Base-by-base conservation (phyloP, 2,329 filamentous ascomycete species). In the Albifimbria verrucaria region DNA sequence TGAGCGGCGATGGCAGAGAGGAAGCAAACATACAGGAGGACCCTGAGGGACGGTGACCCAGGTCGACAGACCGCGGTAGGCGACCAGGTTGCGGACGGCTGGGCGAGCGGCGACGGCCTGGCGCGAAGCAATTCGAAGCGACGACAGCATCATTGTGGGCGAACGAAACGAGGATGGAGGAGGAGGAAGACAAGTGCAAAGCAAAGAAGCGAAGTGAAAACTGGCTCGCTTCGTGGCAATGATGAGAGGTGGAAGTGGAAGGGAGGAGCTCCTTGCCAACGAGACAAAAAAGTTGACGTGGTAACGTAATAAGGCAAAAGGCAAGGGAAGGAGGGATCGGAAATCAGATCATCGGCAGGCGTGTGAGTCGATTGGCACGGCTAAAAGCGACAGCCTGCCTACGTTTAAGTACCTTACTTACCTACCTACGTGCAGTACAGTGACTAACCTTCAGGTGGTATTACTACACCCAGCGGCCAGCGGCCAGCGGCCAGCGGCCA, bases 1-100 rank as follows among this genome's bases (percentile, higher is more conserved):
- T 43, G 23, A 44, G 39, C 48, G 17, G 53, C 41, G 47, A 28
- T 43, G 51, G 49, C 28, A 55, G 41, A 54, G 36, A 51, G 22
- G 28, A 53, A 43, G 49, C 51, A 42, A 57, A 83, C 89, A 76
- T 85, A 94, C 92, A 70, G 93, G 92, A 83, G 93, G 93, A 59
- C 93, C 93, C 77, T 97, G 90, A 62, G 90, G 88, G 52, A 97
- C 91, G 67, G 89, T 88, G 68, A 90, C 85, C 92, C 93, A 97
- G 62, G 89, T 90, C 56, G 92, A 96, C 63, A 84, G 86, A 60
- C 86, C 72, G 59, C 80, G 82, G 52, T 72, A 61, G 59, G 71
- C 72, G 54, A 70, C 67, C 47, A 75, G 65, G 61, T 70, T 70
- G 61, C 74, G 62, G 57, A 72, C 65, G 44, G 72, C 68, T 56